These are phyloP conservation scores for Cinnamomum micranthum DNA, from an alignment of 164 flowering plant genomes.

Conservation along the genomic window DNA sequence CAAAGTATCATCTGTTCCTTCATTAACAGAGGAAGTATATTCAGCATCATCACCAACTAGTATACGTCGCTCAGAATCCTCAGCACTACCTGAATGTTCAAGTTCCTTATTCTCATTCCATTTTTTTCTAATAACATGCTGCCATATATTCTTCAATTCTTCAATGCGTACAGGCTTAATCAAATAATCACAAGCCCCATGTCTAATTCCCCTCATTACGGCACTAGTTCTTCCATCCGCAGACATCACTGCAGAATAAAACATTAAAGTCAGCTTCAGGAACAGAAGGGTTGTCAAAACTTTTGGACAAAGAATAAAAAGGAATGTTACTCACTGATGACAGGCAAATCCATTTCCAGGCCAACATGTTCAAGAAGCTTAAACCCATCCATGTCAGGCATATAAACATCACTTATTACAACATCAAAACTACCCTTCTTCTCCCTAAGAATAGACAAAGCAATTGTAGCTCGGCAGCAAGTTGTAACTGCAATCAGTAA, in stretches of 20 bases:
- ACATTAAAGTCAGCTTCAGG: not conserved
- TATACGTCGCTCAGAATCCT: constrained; percentile 45
- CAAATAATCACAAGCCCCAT: constrained; percentile 92
- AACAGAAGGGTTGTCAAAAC: not conserved
- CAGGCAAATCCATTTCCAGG: constrained; percentile 89
- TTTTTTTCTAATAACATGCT: constrained; percentile 75
- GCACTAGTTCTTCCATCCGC: constrained; percentile 63
- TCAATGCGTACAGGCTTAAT: constrained; percentile 79
- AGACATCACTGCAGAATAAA: constrained; percentile 73
- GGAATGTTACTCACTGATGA: constrained; percentile 64
- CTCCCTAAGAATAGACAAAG: constrained; percentile 66
- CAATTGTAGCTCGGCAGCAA: constrained; percentile 64
- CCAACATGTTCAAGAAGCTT: constrained; percentile 87
- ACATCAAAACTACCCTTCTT: constrained; percentile 74
- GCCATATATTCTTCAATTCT: constrained; percentile 84
- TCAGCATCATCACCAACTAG: constrained; percentile 52
- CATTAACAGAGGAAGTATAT: constrained; percentile 58
- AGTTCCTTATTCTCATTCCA: constrained; percentile 52
- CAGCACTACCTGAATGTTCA: constrained; percentile 57
- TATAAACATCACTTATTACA: constrained; percentile 82
- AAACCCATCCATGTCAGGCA: constrained; percentile 95
- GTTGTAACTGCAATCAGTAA: constrained; percentile 61
- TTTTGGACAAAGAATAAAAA: not conserved
- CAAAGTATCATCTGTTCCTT: constrained; percentile 50
- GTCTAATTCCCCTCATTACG: constrained; percentile 71